Conservation (phyloP, 257 asterid genomes). For the Ehretia macrophylla region DNA sequence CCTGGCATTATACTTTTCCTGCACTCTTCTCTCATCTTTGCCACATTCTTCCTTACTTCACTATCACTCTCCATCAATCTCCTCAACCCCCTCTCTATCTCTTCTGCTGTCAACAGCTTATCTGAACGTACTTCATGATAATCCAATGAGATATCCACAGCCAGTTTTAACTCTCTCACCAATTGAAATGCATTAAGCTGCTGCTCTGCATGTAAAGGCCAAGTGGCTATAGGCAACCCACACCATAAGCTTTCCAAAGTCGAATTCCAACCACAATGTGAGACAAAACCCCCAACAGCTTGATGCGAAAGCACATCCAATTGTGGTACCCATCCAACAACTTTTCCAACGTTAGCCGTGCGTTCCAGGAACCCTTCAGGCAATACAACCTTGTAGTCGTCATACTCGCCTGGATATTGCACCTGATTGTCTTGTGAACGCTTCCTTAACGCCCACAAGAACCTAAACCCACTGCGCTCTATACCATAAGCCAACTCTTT, state of each 20-base stretch:
- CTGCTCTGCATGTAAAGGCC: constrained; percentile 23
- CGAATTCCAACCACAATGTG: constrained; percentile 29
- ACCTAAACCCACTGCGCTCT: constrained; percentile 39
- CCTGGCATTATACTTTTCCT: constrained; percentile 8
- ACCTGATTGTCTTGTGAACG: constrained; percentile 3
- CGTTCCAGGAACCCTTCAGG: constrained; percentile 17
- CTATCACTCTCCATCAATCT: constrained; percentile 18
- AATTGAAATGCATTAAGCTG: constrained; percentile 20
- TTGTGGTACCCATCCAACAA: constrained; percentile 20
- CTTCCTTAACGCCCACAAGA: constrained; percentile 45
- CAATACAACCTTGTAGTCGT: constrained; percentile 6
- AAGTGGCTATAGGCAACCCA: constrained; percentile 23
- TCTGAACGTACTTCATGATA: not conserved
- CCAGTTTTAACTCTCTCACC: constrained; percentile 12
- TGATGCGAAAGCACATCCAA: constrained; percentile 15
- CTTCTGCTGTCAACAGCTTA: constrained; percentile 13
- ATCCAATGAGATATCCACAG: constrained; percentile 8
- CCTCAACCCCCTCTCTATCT: constrained; percentile 18
- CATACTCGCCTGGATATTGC: constrained; percentile 42
- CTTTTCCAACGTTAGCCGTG: constrained; percentile 5
- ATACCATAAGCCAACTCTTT: constrained; percentile 41
- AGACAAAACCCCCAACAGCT: constrained; percentile 17
- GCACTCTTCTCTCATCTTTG: constrained; percentile 8
- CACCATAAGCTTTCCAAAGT: constrained; percentile 19
- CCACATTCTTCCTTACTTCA: constrained; percentile 15